A percentile compares a stretch with the other conserved stretches of the same genome.
phyloP scores from a whole-genome alignment of 192 early-diverging fungal genomes.

The Diversispora eburnea region DNA sequence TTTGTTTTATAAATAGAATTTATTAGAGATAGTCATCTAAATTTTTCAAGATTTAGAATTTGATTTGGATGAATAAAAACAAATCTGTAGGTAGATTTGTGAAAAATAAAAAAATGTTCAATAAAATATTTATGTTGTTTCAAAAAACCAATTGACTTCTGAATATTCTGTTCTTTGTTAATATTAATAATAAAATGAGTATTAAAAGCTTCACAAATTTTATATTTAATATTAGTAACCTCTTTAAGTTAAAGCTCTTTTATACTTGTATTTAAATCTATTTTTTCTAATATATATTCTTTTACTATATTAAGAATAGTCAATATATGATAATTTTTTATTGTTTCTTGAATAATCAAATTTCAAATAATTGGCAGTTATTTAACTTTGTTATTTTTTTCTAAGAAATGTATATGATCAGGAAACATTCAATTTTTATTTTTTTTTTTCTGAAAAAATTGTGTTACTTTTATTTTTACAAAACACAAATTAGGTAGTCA shows the following conservation, averaged over 20 bases:
- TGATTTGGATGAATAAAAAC: background rate
- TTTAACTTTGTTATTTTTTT: background rate
- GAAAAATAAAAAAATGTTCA: background rate
- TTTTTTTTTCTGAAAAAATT: background rate
- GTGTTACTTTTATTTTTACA: slow-evolving; percentile 3
- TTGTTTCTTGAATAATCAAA: background rate
- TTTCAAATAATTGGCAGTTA: background rate
- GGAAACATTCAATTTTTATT: background rate
- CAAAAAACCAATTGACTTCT: background rate
- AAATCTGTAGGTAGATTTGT: background rate
- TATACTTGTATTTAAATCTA: background rate
- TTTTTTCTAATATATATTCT: background rate
- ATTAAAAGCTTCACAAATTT: background rate
- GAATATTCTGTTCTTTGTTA: background rate
- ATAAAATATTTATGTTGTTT: background rate
- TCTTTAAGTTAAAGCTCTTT: background rate
- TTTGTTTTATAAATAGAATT: slow-evolving; percentile 27
- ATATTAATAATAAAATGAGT: background rate
- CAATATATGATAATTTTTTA: background rate
- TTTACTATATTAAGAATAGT: background rate
- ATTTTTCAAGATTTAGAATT: background rate
- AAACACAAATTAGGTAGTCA: background rate
- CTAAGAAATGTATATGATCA: slow-evolving; percentile 2
- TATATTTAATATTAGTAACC: background rate
- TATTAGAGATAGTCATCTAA: slow-evolving; percentile 28